phyloP scores from a whole-genome alignment of 495 filamentous ascomycete genomes.

The Aspergillus nidulans region DNA sequence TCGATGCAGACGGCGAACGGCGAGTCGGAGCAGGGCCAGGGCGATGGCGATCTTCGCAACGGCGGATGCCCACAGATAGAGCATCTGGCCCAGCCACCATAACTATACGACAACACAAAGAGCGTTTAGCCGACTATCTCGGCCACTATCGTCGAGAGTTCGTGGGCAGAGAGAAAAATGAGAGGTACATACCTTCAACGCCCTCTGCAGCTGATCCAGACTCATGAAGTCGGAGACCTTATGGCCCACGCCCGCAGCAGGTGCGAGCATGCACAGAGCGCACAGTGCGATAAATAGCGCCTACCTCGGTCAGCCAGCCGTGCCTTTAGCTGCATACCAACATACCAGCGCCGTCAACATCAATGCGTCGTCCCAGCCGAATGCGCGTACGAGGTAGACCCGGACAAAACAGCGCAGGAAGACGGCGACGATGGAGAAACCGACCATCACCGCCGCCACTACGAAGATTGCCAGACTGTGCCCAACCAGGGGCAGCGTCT shows the following conservation, averaged over 20 bases:
- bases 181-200: constrained; percentile 12
- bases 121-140: too few relatives aligned
- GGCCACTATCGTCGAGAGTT: background rate
- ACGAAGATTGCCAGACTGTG: constrained; percentile 18
- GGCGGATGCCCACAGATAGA: constrained; percentile 27
- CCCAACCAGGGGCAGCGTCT: background rate
- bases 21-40: constrained; percentile 33
- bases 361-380: constrained; percentile 28
- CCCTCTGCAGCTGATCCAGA: constrained; percentile 7
- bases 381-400: constrained; percentile 17
- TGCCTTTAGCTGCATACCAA: background rate
- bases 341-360: constrained; percentile 25
- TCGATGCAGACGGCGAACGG: constrained; percentile 18
- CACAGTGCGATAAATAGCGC: constrained; percentile 8
- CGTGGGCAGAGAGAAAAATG: too few relatives aligned
- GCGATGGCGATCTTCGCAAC: constrained; percentile 33
- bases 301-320: background rate
- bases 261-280: constrained; percentile 15
- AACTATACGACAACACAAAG: too few relatives aligned
- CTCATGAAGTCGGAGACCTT: constrained; percentile 12
- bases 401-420: constrained; percentile 25
- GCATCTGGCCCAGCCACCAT: constrained; percentile 28
- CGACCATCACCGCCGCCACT: constrained; percentile 18
- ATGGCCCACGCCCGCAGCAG: constrained; percentile 16
- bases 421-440: constrained; percentile 17